Conservation (phyloP, 2,329 filamentous ascomycete species). For the Gyromitra esculenta region DNA sequence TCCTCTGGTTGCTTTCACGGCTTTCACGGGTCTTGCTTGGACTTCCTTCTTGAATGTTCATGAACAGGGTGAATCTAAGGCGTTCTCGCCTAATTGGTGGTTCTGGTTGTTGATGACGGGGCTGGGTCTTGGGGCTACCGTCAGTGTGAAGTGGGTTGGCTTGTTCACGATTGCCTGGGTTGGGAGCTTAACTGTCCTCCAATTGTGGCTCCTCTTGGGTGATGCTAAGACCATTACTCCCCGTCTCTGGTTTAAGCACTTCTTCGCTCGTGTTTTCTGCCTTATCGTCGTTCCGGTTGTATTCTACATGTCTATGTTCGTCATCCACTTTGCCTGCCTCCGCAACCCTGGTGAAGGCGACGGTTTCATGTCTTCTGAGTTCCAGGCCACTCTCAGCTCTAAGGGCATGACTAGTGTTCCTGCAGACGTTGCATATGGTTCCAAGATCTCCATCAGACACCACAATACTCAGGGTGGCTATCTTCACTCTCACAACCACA, state of each 20-base stretch:
- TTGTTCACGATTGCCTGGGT: conserved; percentile 99
- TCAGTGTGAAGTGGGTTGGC: conserved; percentile 98
- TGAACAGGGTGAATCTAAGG: conserved; percentile 86
- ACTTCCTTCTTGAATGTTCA: conserved; percentile 96
- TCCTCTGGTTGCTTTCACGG: conserved; percentile 90
- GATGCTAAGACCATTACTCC: conserved; percentile 86
- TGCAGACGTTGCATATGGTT: conserved; percentile 89
- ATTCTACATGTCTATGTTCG: conserved; percentile 98
- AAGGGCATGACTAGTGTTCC: conserved; percentile 97
- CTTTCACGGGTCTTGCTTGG: conserved; percentile 88
- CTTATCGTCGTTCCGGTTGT: conserved; percentile 85
- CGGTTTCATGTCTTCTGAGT: conserved; percentile 99
- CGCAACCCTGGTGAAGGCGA: conserved; percentile 96
- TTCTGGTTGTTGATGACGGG: conserved; percentile 93
- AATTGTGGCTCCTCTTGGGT: conserved; percentile 94
- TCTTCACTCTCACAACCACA: conserved; percentile 93
- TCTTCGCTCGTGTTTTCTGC: conserved; percentile 89
- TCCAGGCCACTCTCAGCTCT: conserved; percentile 95
- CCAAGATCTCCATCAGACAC: conserved; percentile 85
- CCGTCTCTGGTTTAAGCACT: conserved; percentile 90
- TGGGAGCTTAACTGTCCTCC: conserved; percentile 84
- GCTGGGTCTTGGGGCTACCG: conserved; percentile 85
- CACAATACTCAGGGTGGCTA: conserved; percentile 98
- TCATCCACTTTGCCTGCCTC: conserved; percentile 92
- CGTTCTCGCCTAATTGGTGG: conserved; percentile 94